These are phyloP conservation scores for Paramecium tetraurelia DNA, from an alignment of 73 alveolate genomes.

Conservation along the genomic window DNA sequence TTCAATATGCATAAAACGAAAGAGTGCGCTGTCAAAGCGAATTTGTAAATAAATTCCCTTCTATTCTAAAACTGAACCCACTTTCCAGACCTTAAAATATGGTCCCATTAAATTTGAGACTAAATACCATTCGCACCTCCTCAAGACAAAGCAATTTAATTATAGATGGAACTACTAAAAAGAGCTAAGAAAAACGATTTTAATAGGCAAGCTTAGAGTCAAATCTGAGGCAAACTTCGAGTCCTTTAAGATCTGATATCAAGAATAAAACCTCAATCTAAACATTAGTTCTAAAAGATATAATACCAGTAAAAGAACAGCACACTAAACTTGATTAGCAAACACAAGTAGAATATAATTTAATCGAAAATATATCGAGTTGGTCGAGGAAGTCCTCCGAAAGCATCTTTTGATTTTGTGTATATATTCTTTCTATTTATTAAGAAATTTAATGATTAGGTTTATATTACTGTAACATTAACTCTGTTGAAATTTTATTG, in stretches of 20 bases:
- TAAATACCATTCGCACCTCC: not conserved
- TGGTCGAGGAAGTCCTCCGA: not conserved
- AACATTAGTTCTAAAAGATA: not conserved
- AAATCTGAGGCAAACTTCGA: not conserved
- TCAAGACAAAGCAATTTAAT: not conserved
- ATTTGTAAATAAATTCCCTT: not conserved
- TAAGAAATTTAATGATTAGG: not conserved
- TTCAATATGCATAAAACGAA: not conserved
- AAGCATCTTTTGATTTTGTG: not conserved
- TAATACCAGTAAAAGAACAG: not conserved
- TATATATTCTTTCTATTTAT: not conserved
- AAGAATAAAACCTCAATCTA: not conserved
- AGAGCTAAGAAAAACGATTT: not conserved
- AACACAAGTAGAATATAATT: not conserved
- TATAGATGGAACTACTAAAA: not conserved
- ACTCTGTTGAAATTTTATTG: not conserved
- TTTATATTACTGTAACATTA: not conserved
- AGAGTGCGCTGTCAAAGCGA: not conserved
- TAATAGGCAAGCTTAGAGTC: not conserved
- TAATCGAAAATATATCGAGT: not conserved
- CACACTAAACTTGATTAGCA: not conserved
- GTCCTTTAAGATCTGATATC: not conserved
- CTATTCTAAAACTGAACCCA: not conserved
- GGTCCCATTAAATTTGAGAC: not conserved
- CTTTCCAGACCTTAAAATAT: not conserved